A percentile compares a stretch with the other conserved stretches of the same genome.
phyloP scores from a whole-genome alignment of 176 grass and related monocot species.

The Elaeis guineensis region DNA sequence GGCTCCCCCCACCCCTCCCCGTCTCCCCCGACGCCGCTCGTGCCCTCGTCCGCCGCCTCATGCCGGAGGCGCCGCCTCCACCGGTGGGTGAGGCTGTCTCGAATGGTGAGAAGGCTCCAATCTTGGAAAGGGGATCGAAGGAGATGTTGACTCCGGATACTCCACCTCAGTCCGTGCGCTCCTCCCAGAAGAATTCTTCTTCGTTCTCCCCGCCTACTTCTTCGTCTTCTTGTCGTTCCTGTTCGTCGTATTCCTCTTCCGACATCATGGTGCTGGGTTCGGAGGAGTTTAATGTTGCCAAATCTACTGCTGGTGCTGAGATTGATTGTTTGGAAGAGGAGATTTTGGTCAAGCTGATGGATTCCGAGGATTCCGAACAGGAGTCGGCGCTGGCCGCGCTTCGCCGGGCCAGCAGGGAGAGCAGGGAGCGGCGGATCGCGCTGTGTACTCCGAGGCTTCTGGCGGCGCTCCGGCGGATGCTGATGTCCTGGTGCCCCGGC shows the following conservation, averaged over 20 bases:
- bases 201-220: slow-evolving; percentile 8
- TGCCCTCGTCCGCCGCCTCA: slow-evolving; percentile 14
- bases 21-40: slow-evolving; percentile 17
- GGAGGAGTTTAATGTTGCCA: neutral
- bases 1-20: slow-evolving; percentile 18
- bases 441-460: slow-evolving; percentile 37
- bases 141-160: neutral
- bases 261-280: neutral
- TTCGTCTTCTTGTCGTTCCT: slow-evolving; percentile 1
- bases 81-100: neutral
- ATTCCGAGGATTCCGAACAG: slow-evolving; percentile 12
- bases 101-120: neutral
- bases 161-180: slow-evolving; percentile 7
- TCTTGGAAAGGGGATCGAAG: slow-evolving; percentile 1
- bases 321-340: slow-evolving; percentile 26
- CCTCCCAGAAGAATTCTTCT: slow-evolving; percentile 9
- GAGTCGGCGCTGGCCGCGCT: slow-evolving; percentile 20
- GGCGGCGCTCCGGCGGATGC: slow-evolving; percentile 15
- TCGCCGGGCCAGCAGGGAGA: slow-evolving; percentile 26
- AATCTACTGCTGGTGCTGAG: neutral
- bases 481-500: slow-evolving; percentile 16
- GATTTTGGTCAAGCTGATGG: slow-evolving; percentile 16
- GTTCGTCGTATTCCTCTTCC: slow-evolving; percentile 7
- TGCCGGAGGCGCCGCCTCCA: slow-evolving; percentile 5
- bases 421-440: slow-evolving; percentile 13